phyloP scores from a whole-genome alignment of 345 rosid genomes.

The Orychophragmus violaceus region DNA sequence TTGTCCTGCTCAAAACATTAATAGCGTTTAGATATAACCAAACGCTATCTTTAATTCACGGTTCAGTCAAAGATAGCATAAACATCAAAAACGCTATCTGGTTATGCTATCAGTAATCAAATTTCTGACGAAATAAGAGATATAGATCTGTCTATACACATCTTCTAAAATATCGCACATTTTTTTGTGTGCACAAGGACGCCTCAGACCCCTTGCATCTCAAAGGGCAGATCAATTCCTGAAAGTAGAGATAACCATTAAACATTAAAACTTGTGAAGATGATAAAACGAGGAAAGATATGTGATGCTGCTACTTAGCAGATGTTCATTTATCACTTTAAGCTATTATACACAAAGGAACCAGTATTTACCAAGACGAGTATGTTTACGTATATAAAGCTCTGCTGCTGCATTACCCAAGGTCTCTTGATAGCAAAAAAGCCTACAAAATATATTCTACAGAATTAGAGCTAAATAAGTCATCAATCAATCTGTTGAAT shows the following conservation, averaged over 20 bases:
- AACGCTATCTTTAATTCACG: no score
- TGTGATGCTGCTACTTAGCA: not conserved
- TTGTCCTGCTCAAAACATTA: no score
- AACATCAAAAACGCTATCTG: no score
- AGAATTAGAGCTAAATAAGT: not conserved
- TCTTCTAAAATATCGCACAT: no score
- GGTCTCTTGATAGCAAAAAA: conserved; percentile 27
- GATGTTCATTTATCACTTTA: not conserved
- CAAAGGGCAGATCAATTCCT: conserved; percentile 92
- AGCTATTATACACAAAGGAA: not conserved
- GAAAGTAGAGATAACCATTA: conserved; percentile 18
- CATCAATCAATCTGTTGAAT: not conserved
- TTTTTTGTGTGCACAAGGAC: no score
- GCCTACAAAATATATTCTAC: not conserved
- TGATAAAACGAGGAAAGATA: not conserved
- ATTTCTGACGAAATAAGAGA: no score
- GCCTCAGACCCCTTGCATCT: conserved; percentile 73
- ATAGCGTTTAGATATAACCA: no score
- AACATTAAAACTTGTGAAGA: not conserved
- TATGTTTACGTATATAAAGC: conserved; percentile 70
- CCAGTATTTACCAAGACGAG: conserved; percentile 48
- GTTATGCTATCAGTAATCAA: no score
- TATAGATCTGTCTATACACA: no score
- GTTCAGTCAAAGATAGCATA: no score
- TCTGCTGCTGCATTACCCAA: conserved; percentile 69